Base-by-base conservation (phyloP, 2,329 filamentous ascomycete genomes). In the Chaetoscypha palmicola region DNA sequence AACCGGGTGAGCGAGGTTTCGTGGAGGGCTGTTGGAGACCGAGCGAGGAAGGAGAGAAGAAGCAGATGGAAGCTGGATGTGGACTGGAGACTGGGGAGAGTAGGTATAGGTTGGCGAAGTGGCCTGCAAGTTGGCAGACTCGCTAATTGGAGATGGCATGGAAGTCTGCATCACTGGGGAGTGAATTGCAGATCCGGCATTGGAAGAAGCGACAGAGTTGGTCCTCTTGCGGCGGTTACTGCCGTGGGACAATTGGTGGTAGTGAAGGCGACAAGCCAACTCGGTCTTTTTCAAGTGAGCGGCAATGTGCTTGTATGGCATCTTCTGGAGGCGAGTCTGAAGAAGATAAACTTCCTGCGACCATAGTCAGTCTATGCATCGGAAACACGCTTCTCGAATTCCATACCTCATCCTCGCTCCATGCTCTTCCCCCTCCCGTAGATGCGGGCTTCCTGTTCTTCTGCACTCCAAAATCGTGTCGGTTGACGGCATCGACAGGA, bases 281-380 rank as follows among this genome's bases (percentile, higher is more conserved):
- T 92, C 86, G 1, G 86, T 92, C 72, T 92, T 94, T 68, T 89
- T 87, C 55, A 92, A 70, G 57, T 90, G 83, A 47, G 82, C 78
- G 46, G 86, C 86, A 61, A 92, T 92, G 63, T 91, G 85, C 72
- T 91, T 92, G 68, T 92, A 92, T 1, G 86, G 86, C 80, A 91
- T 88, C 68, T 91, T 91, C 59, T 90, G 84, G 58, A 86, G 77
- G 46, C 86, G 83, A 48, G 84, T 90, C 66, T 89, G 84, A 49
- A 92, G 75, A 43, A 92, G 80, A 64, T 91, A 92, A 46, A 81
- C 76, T 68, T 92, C 87, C 86, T 91, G 42, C 35, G 44, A 19
- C 41, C 14, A 10, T 26, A 8, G 41, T 56, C 31, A 53, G 50
- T 43, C 33, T 24, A 14, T 14, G 26, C 26, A 12, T 16, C 35